Evolutionary conservation across 148 eudicot species (phyloP).

Genomic region (Diospyros lotus): DNA sequence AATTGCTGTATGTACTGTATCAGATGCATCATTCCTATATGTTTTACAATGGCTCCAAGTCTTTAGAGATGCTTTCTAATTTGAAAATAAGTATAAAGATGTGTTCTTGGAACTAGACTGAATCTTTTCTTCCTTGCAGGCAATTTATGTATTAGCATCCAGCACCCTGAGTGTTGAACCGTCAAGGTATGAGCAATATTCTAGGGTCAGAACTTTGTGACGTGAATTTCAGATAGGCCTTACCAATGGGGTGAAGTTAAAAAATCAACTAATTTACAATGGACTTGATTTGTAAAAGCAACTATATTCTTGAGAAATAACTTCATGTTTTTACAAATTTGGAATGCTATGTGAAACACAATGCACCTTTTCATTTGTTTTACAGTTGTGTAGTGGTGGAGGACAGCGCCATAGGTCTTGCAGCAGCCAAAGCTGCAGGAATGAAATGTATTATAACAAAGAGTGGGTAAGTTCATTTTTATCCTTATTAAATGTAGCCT

Average conservation of each 20-base stretch:
- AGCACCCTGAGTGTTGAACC: conserved; percentile 81
- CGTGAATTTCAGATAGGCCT: neutral
- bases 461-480: conserved; percentile 63
- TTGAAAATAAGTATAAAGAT: neutral
- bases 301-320: neutral
- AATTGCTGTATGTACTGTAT: neutral
- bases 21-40: neutral
- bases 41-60: neutral
- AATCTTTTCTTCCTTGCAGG: conserved; percentile 40
- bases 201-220: neutral
- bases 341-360: neutral
- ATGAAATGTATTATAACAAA: conserved; percentile 95
- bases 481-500: neutral
- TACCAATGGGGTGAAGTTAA: neutral
- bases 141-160: conserved; percentile 83
- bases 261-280: neutral
- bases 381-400: conserved; percentile 89
- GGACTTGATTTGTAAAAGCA: neutral
- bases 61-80: neutral
- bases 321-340: neutral
- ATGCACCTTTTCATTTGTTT: neutral
- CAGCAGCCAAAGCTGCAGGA: conserved; percentile 99
- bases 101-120: neutral
- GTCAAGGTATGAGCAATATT: conserved; percentile 49
- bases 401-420: conserved; percentile 94